Base-by-base conservation (phyloP, 2,329 filamentous ascomycete genomes). In the Pseudogymnoascus destructans region DNA sequence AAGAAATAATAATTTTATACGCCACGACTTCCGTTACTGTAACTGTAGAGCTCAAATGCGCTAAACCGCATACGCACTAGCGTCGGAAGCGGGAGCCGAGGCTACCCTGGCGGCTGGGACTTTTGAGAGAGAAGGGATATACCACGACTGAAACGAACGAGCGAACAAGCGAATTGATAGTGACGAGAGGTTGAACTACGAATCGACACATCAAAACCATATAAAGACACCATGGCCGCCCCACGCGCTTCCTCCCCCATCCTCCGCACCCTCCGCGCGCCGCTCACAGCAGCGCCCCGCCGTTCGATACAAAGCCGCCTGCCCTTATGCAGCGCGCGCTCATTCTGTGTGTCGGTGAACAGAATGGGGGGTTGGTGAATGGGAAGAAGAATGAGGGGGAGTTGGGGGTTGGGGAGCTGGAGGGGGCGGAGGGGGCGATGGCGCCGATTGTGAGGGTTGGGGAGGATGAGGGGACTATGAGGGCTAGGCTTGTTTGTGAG, bases 381-480 rank as follows among this genome's bases (percentile, higher is more conserved):
- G 36, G 36, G 36, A 40, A 40, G 36, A 40, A 40, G 36, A 40
- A 54, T 54, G 32, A 13, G 8, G 32, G 49, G 17, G 89, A 95
- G 65, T 79, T 95, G 61, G 83, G 77, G 46, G 87, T 93, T 66
- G 90, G 89, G 68, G 89, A 96, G 77, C 82, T 96, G 68, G 84
- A 95, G 70, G 89, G 89, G 64, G 87, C 85, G 62, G 80, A 81
- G 60, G 95, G 97, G 74, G 87, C 82, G 70, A 84, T 97, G 67
- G 89, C 95, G 77, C 93, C 93, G n/a, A 73, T 97, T 64, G 82
- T 87, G 61, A 81, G 93, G 56, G 80, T 79, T 7, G 90, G 90
- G 66, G 93, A 98, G 73, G 87, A 93, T 73, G 75, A 80, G 52
- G 79, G 81, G 65, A 98, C 92, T 33, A 95, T 87, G 82, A 84